Evolutionary conservation across 768 basidiomycete species (phyloP), one percentile per base, ranked within the genome.

Genomic region (Trametes elegans): DNA sequence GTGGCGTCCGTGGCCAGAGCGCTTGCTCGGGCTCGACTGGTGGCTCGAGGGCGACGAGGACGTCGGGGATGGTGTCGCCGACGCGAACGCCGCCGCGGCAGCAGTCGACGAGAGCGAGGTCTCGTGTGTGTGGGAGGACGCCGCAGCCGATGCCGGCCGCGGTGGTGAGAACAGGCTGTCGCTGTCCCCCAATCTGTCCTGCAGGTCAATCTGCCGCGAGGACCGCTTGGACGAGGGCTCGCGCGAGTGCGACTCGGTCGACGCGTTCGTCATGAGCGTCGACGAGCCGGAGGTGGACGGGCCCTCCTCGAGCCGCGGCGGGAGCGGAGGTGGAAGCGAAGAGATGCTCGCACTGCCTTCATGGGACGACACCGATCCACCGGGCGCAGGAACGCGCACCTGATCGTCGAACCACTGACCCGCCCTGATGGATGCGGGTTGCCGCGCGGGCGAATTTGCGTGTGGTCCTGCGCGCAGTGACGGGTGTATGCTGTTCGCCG

Each of bases 401-500:
- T 49, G 67, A 46, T 71, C 70, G 27, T 74, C 73, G 10, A 59
- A 55, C 19, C 49, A 61, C 14, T 57, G 57, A 8, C 54, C 57
- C 7, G 63, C 44, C 42, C 67, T 68, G 3, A 59, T 27, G 63
- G 58, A 14, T 68, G 67, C 52, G 10, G 62, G 69, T 52, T 74
- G 76, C 60, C 71, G 72, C 18, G 66, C 76, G 5, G 86, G 83
- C 0, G 82, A 31, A 72, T 66, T 16, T 76, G 74, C 64, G 77
- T 77, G 52, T 8, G 75, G 62, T 1, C 65, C 67, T 1, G 67
- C 74, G 24, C 88, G 81, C 21, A 82, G 73, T 11, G 88, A 90
- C 11, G 89, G 90, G 60, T 92, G 90, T 49, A 92, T 91, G 64
- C 89, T 91, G 41, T 76, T 79, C 13, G 79, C 72, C 3, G 90